Conservation (phyloP, 352 stramenopile species). For the Phytophthora pistaciae region DNA sequence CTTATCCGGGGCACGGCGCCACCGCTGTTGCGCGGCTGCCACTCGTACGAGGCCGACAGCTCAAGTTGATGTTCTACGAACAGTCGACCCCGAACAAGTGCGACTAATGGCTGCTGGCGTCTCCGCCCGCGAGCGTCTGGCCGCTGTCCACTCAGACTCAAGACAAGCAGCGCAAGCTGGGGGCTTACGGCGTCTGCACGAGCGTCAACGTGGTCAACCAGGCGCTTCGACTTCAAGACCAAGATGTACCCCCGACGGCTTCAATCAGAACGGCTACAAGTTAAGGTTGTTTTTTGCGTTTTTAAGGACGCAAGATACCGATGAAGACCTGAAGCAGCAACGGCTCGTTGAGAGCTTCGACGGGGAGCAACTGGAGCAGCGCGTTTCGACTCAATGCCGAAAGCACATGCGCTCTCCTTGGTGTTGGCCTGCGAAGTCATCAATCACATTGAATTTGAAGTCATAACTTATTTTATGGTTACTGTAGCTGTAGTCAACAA, state of each 20-base stretch:
- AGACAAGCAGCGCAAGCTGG: constrained; percentile 58
- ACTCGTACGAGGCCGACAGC: constrained; percentile 54
- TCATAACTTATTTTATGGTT: too few relatives aligned
- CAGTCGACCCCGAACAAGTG: constrained; percentile 75
- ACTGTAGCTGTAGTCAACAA: too few relatives aligned
- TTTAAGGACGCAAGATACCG: too few relatives aligned
- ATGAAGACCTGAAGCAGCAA: too few relatives aligned
- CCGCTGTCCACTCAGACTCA: constrained; percentile 56
- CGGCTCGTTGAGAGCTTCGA: too few relatives aligned
- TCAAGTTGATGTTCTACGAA: constrained; percentile 76
- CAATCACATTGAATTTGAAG: too few relatives aligned
- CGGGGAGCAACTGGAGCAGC: too few relatives aligned
- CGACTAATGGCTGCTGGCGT: constrained; percentile 78
- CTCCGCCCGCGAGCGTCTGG: constrained; percentile 70
- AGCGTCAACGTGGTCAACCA: constrained; percentile 80
- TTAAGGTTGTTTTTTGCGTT: too few relatives aligned
- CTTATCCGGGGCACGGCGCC: constrained; percentile 57
- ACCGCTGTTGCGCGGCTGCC: constrained; percentile 55
- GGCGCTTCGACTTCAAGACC: constrained; percentile 70
- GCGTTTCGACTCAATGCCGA: too few relatives aligned
- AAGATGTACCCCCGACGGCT: constrained; percentile 65
- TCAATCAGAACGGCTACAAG: constrained; percentile 64
- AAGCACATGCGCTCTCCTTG: too few relatives aligned
- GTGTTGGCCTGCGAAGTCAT: too few relatives aligned
- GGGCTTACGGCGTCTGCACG: constrained; percentile 84